A percentile compares a stretch with the other conserved stretches of the same genome.
These are phyloP conservation scores for Noccaea bulbosa DNA, from an alignment of 345 rosid genomes.

Conservation along the genomic window DNA sequence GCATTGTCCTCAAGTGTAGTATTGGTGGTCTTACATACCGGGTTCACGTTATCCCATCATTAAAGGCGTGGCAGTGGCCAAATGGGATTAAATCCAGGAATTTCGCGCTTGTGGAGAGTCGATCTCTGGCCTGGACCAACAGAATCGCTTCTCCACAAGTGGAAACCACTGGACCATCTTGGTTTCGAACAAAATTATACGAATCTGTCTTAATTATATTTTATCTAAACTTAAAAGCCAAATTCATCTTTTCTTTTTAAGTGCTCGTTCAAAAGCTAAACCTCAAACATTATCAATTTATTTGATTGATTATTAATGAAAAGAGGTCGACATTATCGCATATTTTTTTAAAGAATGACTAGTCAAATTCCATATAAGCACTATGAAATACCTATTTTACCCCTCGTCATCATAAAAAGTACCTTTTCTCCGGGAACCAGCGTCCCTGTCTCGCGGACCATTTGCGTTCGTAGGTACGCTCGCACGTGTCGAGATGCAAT, in stretches of 20 bases:
- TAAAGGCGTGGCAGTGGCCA: no score
- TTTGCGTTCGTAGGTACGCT: slow-evolving; percentile 28
- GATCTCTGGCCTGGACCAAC: no score
- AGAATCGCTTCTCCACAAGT: no score
- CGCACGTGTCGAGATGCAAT: slow-evolving; percentile 40
- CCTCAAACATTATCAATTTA: slow-evolving; percentile 20
- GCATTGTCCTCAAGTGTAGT: no score
- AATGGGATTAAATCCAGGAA: no score
- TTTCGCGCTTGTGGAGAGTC: no score
- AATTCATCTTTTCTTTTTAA: slow-evolving; percentile 8
- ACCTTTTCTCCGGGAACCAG: slow-evolving; percentile 14
- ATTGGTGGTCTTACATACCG: no score
- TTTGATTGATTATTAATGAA: neutral
- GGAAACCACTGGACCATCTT: no score
- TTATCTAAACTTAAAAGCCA: slow-evolving; percentile 11
- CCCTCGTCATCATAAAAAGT: slow-evolving; percentile 2
- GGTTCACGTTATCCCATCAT: no score
- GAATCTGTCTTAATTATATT: slow-evolving; percentile 24
- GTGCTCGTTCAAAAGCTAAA: slow-evolving; percentile 27
- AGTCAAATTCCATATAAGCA: slow-evolving; percentile 30
- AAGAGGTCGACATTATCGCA: neutral
- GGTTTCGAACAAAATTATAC: slow-evolving; percentile 23
- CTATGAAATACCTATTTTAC: rapidly evolving
- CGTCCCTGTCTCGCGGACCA: slow-evolving; percentile 41
- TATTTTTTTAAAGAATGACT: neutral